Conservation (phyloP, 345 rosid species). For the Balakata baccata region DNA sequence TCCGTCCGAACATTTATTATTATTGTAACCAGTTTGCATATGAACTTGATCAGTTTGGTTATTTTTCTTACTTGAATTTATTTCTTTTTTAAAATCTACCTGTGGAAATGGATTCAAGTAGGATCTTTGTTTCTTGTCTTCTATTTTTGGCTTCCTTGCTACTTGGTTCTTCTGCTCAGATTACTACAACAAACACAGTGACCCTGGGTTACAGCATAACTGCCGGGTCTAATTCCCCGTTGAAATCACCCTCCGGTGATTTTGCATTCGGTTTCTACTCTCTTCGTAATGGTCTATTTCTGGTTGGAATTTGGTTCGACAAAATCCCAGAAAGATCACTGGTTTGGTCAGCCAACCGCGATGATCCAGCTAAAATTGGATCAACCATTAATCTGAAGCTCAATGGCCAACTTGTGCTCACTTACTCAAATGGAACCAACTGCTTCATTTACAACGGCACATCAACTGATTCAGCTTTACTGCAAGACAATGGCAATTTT, state of each 20-base stretch:
- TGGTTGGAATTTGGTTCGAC: conserved; percentile 35
- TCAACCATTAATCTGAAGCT: conserved; percentile 17
- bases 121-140: conserved; percentile 7
- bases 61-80: not conserved
- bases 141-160: not conserved
- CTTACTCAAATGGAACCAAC: conserved; percentile 25
- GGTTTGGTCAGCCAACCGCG: conserved; percentile 37
- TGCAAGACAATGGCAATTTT: conserved; percentile 30
- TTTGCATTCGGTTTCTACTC: conserved; percentile 37
- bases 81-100: not conserved
- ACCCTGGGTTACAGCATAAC: conserved; percentile 23
- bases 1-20: not conserved
- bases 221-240: conserved; percentile 28
- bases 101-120: conserved; percentile 10
- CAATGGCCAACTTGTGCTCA: conserved; percentile 29
- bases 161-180: conserved; percentile 20
- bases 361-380: conserved; percentile 30
- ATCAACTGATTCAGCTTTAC: conserved; percentile 13
- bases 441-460: conserved; percentile 22
- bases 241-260: conserved; percentile 32
- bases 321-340: conserved; percentile 30
- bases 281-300: conserved; percentile 19
- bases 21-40: not conserved
- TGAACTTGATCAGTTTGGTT: not conserved
- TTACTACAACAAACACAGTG: not conserved